phyloP scores from a whole-genome alignment of 2,329 filamentous ascomycete species.

The Alternaria consortialis region DNA sequence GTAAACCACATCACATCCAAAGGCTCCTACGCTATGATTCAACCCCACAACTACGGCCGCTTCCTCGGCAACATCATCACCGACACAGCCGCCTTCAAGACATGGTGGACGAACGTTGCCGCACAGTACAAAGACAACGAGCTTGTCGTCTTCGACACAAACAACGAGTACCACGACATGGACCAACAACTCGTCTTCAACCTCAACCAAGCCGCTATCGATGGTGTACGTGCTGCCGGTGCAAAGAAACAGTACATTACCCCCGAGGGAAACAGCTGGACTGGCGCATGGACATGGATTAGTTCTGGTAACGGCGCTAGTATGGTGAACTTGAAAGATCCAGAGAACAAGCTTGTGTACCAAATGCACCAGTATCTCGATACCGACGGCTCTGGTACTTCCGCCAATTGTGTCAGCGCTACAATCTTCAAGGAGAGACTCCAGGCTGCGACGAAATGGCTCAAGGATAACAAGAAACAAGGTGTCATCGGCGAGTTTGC shows the following conservation, averaged over 20 bases:
- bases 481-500: slow-evolving; percentile 66
- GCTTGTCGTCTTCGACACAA: slow-evolving; percentile 58
- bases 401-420: slow-evolving; percentile 58
- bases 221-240: slow-evolving; percentile 56
- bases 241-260: slow-evolving; percentile 65
- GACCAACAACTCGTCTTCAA: slow-evolving; percentile 55
- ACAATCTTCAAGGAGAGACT: slow-evolving; percentile 66
- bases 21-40: slow-evolving; percentile 59
- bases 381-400: slow-evolving; percentile 63
- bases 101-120: slow-evolving; percentile 57
- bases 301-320: slow-evolving; percentile 56
- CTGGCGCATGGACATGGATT: slow-evolving; percentile 60
- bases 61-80: slow-evolving; percentile 59
- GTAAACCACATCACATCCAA: slow-evolving; percentile 60
- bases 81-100: slow-evolving; percentile 53
- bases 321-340: slow-evolving; percentile 61
- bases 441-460: slow-evolving; percentile 62
- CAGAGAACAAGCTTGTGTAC: slow-evolving; percentile 64
- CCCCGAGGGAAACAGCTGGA: slow-evolving; percentile 65
- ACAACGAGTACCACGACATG: slow-evolving; percentile 60
- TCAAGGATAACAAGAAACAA: slow-evolving; percentile 62
- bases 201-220: slow-evolving; percentile 59
- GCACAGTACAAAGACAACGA: slow-evolving; percentile 52
- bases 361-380: slow-evolving; percentile 72
- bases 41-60: slow-evolving; percentile 62